A percentile compares a stretch with the other conserved stretches of the same genome.
These are phyloP conservation scores for Aschersonia sp. DNA, from an alignment of 2,329 filamentous ascomycete genomes.

Conservation along the genomic window DNA sequence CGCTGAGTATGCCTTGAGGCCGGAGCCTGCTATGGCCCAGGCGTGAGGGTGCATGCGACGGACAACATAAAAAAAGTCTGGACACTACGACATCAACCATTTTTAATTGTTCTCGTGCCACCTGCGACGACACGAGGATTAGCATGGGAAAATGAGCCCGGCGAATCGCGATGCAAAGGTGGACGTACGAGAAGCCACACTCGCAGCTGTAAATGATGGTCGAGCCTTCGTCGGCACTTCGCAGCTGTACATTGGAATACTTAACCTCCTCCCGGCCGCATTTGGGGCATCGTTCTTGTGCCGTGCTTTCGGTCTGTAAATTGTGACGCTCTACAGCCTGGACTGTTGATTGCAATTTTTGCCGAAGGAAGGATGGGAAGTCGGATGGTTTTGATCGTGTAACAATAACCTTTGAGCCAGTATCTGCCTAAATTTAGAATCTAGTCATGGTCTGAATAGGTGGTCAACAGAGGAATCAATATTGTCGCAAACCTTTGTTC, in stretches of 20 bases:
- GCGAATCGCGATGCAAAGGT: conserved; percentile 2
- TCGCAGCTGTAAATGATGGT: conserved; percentile 85
- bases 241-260: conserved; percentile 72
- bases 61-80: neutral
- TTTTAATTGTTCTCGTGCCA: conserved; percentile 46
- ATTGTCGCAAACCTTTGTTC: conserved; percentile 51
- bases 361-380: conserved; percentile 78
- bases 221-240: conserved; percentile 87
- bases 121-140: conserved; percentile 10
- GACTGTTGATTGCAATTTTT: conserved; percentile 70
- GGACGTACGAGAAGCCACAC: conserved; percentile 65
- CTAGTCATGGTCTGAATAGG: neutral
- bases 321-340: conserved; percentile 69
- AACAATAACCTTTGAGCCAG: conserved; percentile 57
- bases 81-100: too few relatives aligned
- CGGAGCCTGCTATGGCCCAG: conserved; percentile 35
- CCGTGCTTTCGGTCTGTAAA: conserved; percentile 56
- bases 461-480: neutral
- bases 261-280: conserved; percentile 73
- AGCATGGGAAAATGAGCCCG: neutral
- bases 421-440: conserved; percentile 34
- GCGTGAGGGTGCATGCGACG: conserved; percentile 13
- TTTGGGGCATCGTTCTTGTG: conserved; percentile 57
- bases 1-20: conserved; percentile 83
- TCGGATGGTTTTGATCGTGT: conserved; percentile 79